Base-by-base conservation (phyloP, 176 grass and related monocot genomes). In the Aegilops umbellulata region DNA sequence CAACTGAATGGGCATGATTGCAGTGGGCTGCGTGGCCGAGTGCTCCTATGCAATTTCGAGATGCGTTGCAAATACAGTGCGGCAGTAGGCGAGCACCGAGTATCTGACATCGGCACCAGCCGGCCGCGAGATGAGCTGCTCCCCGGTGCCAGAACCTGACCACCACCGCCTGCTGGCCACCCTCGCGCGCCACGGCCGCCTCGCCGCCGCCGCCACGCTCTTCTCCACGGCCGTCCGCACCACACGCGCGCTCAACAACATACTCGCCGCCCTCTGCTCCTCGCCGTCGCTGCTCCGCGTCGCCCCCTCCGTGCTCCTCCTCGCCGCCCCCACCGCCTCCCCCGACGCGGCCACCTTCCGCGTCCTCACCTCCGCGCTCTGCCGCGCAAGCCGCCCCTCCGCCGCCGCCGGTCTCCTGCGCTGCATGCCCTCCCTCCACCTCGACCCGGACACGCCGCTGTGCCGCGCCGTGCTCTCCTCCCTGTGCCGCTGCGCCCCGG, bases 311-410 rank as follows among this genome's bases (percentile, higher is more conserved):
- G 61, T 82, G 53, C 79, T 86, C 79, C 72, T 90, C 71, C 51
- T 44, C 51, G 88, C 84, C 65, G 71, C 83, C 22, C 71, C 72
- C 11, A 22, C 26, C 74, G 73, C 84, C 38, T 24, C 39, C 72
- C 79, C 84, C 5, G 53, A 71, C 29, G 53, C 30, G 39, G 19
- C 55, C 73, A 83, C 84, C 55, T 82, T 83, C 39, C 79, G 61
- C 88, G 80, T 90, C 79, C 79, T 86, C 71, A 47, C 79, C 71
- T 62, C 88, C 36, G 51, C 79, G 31, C 88, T 90, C 79, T 86
- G 79, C 63, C 72, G 79, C 22, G 62, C 83, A 23, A 4, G 4
- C 1, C 64, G 65, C 4, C 83, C 84, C 7, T 1, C 83, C 64
- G 71, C 72, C 65, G 83, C 79, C 64, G 84, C 53, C 13, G 53